Evolutionary conservation across 2,329 filamentous ascomycete genomes (phyloP).

Genomic region (Aspergillus japonicus): DNA sequence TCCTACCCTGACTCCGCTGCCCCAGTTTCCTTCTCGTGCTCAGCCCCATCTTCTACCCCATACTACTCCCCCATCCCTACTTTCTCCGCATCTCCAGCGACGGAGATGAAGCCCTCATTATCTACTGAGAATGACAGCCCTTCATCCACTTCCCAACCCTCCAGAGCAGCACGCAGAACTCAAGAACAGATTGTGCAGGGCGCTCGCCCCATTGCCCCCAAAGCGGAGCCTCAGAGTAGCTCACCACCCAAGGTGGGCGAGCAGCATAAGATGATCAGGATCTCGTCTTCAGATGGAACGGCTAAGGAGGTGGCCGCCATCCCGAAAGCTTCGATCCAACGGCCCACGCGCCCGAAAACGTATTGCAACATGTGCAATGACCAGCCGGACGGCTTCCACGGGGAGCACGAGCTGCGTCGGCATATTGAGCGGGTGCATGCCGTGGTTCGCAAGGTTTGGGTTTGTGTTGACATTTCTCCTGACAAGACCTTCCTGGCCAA

Average conservation of each 20-base stretch:
- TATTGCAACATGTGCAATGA: conserved; percentile 69
- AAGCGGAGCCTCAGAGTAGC: conserved; percentile 38
- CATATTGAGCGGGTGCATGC: conserved; percentile 69
- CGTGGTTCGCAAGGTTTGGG: conserved; percentile 58
- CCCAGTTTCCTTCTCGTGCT: conserved; percentile 35
- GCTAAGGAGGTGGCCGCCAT: conserved; percentile 56
- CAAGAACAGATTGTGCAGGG: conserved; percentile 51
- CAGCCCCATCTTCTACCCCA: conserved; percentile 36
- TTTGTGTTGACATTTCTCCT: conserved; percentile 60
- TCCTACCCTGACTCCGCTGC: conserved; percentile 31
- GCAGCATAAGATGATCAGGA: conserved; percentile 52
- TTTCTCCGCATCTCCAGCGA: conserved; percentile 40
- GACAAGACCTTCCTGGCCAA: conserved; percentile 67
- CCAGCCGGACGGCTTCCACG: conserved; percentile 75
- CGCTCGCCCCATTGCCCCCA: conserved; percentile 52
- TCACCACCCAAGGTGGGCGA: conserved; percentile 32
- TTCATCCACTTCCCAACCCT: conserved; percentile 45
- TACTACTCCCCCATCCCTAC: conserved; percentile 28
- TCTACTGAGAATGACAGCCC: conserved; percentile 47
- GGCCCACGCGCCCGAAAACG: conserved; percentile 69
- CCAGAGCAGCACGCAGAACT: conserved; percentile 47
- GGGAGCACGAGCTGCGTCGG: conserved; percentile 76
- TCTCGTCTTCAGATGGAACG: conserved; percentile 53
- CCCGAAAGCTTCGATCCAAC: conserved; percentile 57
- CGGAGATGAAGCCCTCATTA: conserved; percentile 53